Evolutionary conservation across 2,329 filamentous ascomycete species (phyloP).

Genomic region (Stagonosporopsis cucurbitacearum): DNA sequence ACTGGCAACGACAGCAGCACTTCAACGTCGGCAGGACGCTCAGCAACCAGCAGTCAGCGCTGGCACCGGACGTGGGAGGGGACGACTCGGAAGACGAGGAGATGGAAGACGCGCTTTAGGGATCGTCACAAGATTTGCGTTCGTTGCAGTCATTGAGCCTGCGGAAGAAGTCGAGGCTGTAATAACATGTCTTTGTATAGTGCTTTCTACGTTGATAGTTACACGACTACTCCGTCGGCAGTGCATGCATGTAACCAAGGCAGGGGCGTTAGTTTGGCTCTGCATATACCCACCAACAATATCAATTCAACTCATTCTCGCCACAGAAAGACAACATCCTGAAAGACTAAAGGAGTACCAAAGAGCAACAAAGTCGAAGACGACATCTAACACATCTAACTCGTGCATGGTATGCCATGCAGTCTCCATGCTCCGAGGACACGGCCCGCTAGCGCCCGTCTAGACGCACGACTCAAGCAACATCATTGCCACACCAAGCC

Average conservation of each 20-base stretch:
- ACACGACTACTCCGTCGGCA: not conserved
- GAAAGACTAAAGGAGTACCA: not conserved
- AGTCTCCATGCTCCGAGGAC: not conserved
- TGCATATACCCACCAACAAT: constrained; percentile 16
- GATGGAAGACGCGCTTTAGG: constrained; percentile 75
- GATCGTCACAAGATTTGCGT: not conserved
- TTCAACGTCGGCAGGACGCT: constrained; percentile 55
- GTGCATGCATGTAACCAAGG: not conserved
- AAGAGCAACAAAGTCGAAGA: not conserved
- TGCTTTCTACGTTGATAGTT: not conserved
- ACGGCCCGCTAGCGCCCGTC: constrained; percentile 6
- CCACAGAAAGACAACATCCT: not conserved
- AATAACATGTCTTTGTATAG: too few species aligned
- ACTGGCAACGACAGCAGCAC: constrained; percentile 80
- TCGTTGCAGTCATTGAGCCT: not conserved
- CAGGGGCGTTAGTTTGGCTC: not conserved
- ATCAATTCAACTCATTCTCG: not conserved
- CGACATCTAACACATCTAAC: not conserved
- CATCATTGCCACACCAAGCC: constrained; percentile 10
- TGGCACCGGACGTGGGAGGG: constrained; percentile 56
- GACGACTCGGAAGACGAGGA: constrained; percentile 71
- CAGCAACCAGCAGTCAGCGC: constrained; percentile 49
- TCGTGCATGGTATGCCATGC: too few species aligned
- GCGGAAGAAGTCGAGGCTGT: not conserved
- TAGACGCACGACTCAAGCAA: constrained; percentile 8